Conservation (phyloP, 768 basidiomycete species). For the Podaxis pistillaris region DNA sequence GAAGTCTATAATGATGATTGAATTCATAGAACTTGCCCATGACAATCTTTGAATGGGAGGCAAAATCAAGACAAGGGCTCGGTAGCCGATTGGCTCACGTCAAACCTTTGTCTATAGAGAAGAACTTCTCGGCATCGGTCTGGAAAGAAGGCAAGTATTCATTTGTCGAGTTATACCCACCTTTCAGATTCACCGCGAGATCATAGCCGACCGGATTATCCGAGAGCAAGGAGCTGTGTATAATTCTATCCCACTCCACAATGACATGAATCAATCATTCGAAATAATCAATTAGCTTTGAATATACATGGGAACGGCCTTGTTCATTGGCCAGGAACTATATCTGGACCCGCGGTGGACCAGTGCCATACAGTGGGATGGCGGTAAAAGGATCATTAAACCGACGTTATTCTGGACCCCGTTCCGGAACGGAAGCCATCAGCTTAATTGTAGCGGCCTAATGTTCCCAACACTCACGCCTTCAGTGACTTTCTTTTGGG, state of each 20-base stretch:
- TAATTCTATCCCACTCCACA: conserved; percentile 8
- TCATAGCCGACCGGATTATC: neutral
- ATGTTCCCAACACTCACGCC: neutral
- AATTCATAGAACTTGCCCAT: neutral
- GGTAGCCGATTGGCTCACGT: conserved; percentile 10
- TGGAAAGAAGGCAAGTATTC: neutral
- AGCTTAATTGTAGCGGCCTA: neutral
- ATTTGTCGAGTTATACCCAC: conserved; percentile 12
- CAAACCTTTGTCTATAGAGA: neutral
- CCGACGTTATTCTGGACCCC: neutral
- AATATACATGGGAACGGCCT: neutral
- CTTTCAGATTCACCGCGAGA: neutral
- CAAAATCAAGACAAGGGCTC: neutral
- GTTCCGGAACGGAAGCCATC: neutral
- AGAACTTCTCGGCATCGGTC: conserved; percentile 1
- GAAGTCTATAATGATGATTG: neutral
- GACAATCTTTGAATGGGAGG: neutral
- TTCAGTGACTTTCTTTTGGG: neutral
- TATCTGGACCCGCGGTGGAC: neutral
- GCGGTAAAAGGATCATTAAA: neutral
- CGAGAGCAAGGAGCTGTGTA: conserved; percentile 2
- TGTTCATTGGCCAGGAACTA: neutral
- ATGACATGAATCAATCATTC: neutral
- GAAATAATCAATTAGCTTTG: neutral
- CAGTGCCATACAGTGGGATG: neutral